These are phyloP conservation scores for Cryptococcus deneoformans DNA, from an alignment of 1,284 basidiomycete species.

Conservation along the genomic window DNA sequence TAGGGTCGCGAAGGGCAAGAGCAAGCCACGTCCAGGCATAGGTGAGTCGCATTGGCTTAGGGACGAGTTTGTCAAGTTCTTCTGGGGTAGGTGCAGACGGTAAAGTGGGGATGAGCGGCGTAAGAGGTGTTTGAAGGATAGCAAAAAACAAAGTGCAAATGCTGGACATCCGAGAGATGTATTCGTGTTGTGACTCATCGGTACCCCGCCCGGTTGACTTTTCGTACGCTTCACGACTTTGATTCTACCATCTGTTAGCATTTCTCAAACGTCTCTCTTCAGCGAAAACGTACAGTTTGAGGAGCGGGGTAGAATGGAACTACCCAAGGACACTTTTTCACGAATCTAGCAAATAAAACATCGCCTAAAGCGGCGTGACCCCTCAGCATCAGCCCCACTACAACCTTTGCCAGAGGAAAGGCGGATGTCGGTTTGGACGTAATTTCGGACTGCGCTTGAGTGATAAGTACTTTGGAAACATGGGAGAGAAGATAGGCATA, in stretches of 20 bases:
- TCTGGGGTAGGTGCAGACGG: conserved; percentile 49
- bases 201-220: conserved; percentile 63
- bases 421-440: conserved; percentile 83
- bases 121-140: conserved; percentile 58
- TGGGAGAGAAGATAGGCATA: conserved; percentile 82
- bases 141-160: conserved; percentile 86
- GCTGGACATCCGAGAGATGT: conserved; percentile 72
- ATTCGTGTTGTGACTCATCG: conserved; percentile 62
- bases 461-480: conserved; percentile 79
- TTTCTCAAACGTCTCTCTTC: neutral
- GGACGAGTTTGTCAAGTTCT: conserved; percentile 51
- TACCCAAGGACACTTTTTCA: conserved; percentile 68
- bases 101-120: conserved; percentile 35
- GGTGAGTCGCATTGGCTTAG: conserved; percentile 62
- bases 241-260: conserved; percentile 30
- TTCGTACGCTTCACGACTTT: conserved; percentile 57
- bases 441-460: conserved; percentile 94
- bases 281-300: conserved; percentile 30
- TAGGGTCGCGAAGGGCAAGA: conserved; percentile 26
- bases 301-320: conserved; percentile 50
- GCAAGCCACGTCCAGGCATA: conserved; percentile 63
- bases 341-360: conserved; percentile 78
- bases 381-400: conserved; percentile 62
- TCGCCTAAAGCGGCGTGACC: conserved; percentile 62
- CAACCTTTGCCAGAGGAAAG: conserved; percentile 73